Conservation (phyloP, 2,329 filamentous ascomycete species). For the Monosporascus sp. region DNA sequence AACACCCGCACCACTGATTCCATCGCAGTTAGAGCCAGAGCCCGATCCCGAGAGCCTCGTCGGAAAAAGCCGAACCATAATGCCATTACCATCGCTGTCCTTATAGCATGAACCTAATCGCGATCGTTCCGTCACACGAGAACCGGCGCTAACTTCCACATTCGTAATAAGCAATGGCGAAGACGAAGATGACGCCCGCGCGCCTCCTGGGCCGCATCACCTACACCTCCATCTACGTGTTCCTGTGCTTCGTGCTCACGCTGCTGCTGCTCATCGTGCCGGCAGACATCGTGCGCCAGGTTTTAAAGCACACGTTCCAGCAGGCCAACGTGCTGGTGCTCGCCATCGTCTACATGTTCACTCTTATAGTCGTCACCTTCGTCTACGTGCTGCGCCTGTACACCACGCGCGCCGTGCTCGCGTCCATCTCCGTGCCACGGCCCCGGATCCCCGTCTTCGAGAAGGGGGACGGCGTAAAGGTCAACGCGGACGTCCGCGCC, state of each 20-base stretch:
- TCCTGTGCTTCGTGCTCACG: constrained; percentile 69
- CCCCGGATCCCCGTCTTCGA: constrained; percentile 61
- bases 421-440: constrained; percentile 80
- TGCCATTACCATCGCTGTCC: not conserved
- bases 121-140: constrained; percentile 1
- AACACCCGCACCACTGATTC: too few species aligned
- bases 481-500: constrained; percentile 66
- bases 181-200: constrained; percentile 32
- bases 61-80: not conserved
- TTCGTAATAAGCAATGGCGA: constrained; percentile 29
- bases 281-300: constrained; percentile 74
- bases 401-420: constrained; percentile 73
- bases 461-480: constrained; percentile 57
- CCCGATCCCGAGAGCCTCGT: not conserved
- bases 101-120: not conserved
- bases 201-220: constrained; percentile 68
- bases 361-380: constrained; percentile 62
- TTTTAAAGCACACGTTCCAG: constrained; percentile 54
- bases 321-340: constrained; percentile 81
- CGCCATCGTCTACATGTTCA: constrained; percentile 67
- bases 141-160: constrained; percentile 5
- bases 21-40: too few species aligned
- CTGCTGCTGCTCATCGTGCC: constrained; percentile 74
- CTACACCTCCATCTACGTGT: constrained; percentile 72
- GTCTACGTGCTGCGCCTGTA: constrained; percentile 83